Percentiles rank a stretch among this genome's conserved stretches.
Conservation (phyloP, 768 basidiomycete genomes). For the Suillus plorans region DNA sequence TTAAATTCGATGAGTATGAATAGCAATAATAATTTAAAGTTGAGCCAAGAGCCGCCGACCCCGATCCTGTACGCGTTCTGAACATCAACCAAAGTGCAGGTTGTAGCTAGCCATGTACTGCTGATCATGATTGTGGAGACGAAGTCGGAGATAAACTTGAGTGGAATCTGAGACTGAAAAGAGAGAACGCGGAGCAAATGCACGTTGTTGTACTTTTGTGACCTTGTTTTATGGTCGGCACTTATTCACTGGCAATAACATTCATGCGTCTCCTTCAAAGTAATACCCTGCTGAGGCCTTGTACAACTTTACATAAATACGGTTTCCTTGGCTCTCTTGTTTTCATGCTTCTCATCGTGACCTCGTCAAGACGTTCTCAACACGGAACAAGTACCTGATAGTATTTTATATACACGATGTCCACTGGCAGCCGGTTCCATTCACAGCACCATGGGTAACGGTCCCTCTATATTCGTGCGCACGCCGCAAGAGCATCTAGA, state of each 20-base stretch:
- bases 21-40: too few species aligned
- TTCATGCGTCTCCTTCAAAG: neutral
- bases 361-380: neutral
- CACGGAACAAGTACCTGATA: neutral
- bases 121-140: too few species aligned
- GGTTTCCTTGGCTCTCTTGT: constrained; percentile 2
- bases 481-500: constrained; percentile 15
- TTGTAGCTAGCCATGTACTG: too few species aligned
- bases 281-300: neutral
- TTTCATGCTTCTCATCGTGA: neutral
- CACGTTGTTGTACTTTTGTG: neutral
- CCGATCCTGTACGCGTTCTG: too few species aligned
- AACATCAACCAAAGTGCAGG: too few species aligned
- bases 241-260: neutral
- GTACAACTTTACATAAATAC: neutral
- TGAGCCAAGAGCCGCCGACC: too few species aligned
- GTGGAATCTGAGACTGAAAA: too few species aligned
- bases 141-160: too few species aligned
- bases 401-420: neutral
- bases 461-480: constrained; percentile 11
- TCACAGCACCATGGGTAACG: constrained; percentile 4
- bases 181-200: neutral
- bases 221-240: neutral
- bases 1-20: too few species aligned
- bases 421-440: neutral